A percentile compares a stretch with the other conserved stretches of the same genome.
phyloP scores from a whole-genome alignment of 2,329 filamentous ascomycete genomes.

The Trichophyton mentagrophytes region DNA sequence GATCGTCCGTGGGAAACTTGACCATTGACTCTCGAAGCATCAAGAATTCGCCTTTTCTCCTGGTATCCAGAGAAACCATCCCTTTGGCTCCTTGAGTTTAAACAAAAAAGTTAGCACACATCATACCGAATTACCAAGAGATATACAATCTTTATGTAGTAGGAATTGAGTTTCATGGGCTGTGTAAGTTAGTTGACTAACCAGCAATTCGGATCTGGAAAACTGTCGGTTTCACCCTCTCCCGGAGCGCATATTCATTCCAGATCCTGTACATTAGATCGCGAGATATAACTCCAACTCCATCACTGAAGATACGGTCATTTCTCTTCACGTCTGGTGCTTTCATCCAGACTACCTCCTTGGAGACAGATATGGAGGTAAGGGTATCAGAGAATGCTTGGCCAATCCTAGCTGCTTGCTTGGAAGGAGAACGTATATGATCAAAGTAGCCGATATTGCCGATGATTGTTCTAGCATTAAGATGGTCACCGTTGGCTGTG shows the following conservation, averaged over 20 bases:
- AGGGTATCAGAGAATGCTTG: conserved; percentile 65
- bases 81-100: conserved; percentile 52
- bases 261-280: conserved; percentile 50
- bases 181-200: conserved; percentile 11
- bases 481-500: conserved; percentile 17
- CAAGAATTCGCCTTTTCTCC: conserved; percentile 46
- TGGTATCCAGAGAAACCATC: conserved; percentile 58
- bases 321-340: conserved; percentile 27
- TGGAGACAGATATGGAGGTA: conserved; percentile 43
- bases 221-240: conserved; percentile 17
- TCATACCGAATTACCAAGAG: background rate
- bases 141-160: background rate
- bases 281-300: conserved; percentile 60
- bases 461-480: conserved; percentile 31
- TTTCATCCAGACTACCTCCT: conserved; percentile 15
- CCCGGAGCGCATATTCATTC: conserved; percentile 24
- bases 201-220: conserved; percentile 63
- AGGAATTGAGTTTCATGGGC: background rate
- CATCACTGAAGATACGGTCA: conserved; percentile 61
- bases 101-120: background rate
- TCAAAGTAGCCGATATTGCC: conserved; percentile 38
- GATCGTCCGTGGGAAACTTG: conserved; percentile 57
- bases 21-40: conserved; percentile 61
- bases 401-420: conserved; percentile 47
- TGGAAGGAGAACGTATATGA: conserved; percentile 41